Conservation (phyloP, 2,329 filamentous ascomycete species). For the Talaromyces pinophilus region DNA sequence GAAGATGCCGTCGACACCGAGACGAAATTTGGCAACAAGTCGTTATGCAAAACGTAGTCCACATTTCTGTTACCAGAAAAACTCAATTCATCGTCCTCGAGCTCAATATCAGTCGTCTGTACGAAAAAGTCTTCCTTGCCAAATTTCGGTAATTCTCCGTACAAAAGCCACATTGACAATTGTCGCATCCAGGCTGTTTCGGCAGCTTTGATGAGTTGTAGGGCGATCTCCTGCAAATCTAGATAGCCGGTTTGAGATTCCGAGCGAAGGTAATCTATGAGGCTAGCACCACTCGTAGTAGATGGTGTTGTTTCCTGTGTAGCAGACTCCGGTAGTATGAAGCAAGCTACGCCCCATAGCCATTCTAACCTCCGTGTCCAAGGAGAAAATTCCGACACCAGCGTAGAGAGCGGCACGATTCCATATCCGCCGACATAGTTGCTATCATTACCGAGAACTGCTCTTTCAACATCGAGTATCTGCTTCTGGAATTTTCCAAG, state of each 20-base stretch:
- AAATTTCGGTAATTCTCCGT: constrained; percentile 77
- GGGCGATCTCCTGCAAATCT: constrained; percentile 76
- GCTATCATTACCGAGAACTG: constrained; percentile 74
- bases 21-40: constrained; percentile 77
- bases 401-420: constrained; percentile 84
- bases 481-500: constrained; percentile 79
- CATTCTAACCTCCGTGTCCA: constrained; percentile 86
- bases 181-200: constrained; percentile 92
- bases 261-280: constrained; percentile 74
- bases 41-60: constrained; percentile 61
- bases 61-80: constrained; percentile 40
- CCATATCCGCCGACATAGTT: constrained; percentile 85
- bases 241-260: constrained; percentile 85
- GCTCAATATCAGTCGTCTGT: constrained; percentile 45
- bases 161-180: constrained; percentile 84
- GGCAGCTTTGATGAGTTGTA: constrained; percentile 71
- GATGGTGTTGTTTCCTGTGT: constrained; percentile 26
- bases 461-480: constrained; percentile 79
- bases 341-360: constrained; percentile 72
- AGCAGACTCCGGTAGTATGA: constrained; percentile 59
- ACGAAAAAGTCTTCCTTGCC: constrained; percentile 88
- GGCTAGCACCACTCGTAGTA: constrained; percentile 61
- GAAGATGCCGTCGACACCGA: constrained; percentile 72
- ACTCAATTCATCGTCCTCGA: constrained; percentile 34
- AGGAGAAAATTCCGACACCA: constrained; percentile 80